phyloP scores from a whole-genome alignment of 2,329 filamentous ascomycete genomes.

The Mycogone perniciosa region DNA sequence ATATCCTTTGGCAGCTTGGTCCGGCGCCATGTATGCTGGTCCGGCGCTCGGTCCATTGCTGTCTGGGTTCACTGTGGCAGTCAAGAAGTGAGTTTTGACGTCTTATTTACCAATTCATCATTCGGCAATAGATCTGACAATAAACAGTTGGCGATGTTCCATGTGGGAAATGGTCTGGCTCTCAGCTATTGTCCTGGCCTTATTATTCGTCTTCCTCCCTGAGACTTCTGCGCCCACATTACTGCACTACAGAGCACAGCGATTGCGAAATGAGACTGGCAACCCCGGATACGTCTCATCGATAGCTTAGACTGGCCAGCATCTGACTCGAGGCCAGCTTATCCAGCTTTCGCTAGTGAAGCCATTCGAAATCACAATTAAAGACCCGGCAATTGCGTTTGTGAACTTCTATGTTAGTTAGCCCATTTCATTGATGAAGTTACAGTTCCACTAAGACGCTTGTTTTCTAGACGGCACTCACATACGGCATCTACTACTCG shows the following conservation, averaged over 20 bases:
- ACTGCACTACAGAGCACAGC: too few relatives aligned
- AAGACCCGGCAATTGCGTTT: too few relatives aligned
- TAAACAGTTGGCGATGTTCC: slow-evolving; percentile 54
- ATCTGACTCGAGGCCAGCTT: too few relatives aligned
- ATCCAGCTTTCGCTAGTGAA: too few relatives aligned
- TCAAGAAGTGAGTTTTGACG: not conserved
- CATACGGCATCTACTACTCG: not conserved
- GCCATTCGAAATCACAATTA: too few relatives aligned
- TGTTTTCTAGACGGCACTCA: not conserved
- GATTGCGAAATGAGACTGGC: too few relatives aligned
- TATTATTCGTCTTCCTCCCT: slow-evolving; percentile 55
- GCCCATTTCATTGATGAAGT: too few relatives aligned
- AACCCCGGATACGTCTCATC: too few relatives aligned
- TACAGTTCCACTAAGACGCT: too few relatives aligned
- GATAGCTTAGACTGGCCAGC: too few relatives aligned
- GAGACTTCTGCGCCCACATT: slow-evolving; percentile 49
- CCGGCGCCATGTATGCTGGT: not conserved
- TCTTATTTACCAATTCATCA: not conserved
- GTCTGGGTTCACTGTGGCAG: slow-evolving; percentile 49
- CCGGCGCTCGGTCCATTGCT: slow-evolving; percentile 52
- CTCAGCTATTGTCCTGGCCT: slow-evolving; percentile 47
- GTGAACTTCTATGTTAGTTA: too few relatives aligned
- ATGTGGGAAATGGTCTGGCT: slow-evolving; percentile 58
- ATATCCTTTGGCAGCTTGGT: not conserved
- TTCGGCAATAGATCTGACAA: slow-evolving; percentile 17